Conservation (phyloP, 1,284 basidiomycete genomes). For the Somion occarium region DNA sequence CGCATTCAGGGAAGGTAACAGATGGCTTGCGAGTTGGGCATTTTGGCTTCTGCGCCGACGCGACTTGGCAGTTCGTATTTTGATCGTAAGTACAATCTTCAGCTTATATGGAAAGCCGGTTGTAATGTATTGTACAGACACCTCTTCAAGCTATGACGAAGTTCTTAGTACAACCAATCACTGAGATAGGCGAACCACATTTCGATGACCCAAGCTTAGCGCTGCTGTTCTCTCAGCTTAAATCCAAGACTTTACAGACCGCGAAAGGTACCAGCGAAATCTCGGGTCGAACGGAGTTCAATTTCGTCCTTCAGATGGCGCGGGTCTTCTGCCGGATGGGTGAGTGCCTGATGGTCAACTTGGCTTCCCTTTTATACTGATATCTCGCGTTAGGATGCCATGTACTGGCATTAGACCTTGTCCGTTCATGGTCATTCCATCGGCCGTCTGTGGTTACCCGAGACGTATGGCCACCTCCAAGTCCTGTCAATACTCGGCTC, state of each 20-base stretch:
- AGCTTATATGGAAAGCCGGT: no score
- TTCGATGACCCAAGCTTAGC: constrained; percentile 92
- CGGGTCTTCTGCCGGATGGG: constrained; percentile 92
- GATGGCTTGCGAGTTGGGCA: constrained; percentile 97
- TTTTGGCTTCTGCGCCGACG: constrained; percentile 87
- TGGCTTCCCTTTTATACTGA: not conserved
- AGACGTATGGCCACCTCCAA: constrained; percentile 30
- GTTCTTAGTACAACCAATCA: constrained; percentile 46
- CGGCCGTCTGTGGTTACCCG: constrained; percentile 49
- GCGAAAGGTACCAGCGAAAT: constrained; percentile 90
- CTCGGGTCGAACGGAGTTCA: constrained; percentile 82
- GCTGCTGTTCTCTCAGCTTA: constrained; percentile 85
- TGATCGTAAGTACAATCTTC: not conserved
- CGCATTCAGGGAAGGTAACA: constrained; percentile 82
- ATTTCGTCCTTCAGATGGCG: constrained; percentile 90
- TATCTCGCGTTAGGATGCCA: constrained; percentile 74
- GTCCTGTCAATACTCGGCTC: constrained; percentile 42
- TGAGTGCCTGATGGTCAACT: constrained; percentile 33
- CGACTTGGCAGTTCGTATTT: constrained; percentile 70
- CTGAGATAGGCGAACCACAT: constrained; percentile 76
- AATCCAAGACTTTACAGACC: constrained; percentile 85
- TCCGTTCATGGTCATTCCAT: constrained; percentile 89
- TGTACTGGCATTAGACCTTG: constrained; percentile 78
- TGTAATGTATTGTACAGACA: constrained; percentile 46
- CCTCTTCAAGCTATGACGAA: constrained; percentile 70